These are phyloP conservation scores for Knoxdaviesia proteae DNA, from an alignment of 2,329 filamentous ascomycete species.

Conservation along the genomic window DNA sequence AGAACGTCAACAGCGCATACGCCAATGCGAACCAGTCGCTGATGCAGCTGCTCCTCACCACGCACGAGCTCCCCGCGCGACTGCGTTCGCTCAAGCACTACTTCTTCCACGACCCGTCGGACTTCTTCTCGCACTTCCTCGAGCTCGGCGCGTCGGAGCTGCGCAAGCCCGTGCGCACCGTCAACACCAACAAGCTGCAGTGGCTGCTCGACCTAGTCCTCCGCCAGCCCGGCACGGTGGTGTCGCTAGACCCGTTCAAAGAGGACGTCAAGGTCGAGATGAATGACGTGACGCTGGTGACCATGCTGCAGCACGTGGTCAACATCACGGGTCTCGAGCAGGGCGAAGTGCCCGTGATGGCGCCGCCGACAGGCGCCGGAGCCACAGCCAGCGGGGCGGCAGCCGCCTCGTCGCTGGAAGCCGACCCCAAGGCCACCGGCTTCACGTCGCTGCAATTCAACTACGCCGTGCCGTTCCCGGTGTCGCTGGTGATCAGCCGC, in stretches of 20 bases:
- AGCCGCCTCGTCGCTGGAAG: constrained; percentile 28
- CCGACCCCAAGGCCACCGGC: constrained; percentile 70
- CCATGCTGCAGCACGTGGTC: constrained; percentile 87
- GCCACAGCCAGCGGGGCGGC: too few species aligned
- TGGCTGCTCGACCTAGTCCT: constrained; percentile 88
- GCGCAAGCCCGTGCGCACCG: constrained; percentile 67
- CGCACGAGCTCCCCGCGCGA: constrained; percentile 72
- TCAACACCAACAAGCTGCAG: constrained; percentile 86
- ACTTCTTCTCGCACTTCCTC: constrained; percentile 96
- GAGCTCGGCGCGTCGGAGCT: constrained; percentile 80
- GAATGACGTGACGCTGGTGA: constrained; percentile 84
- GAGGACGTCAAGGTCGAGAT: constrained; percentile 96
- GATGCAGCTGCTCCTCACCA: constrained; percentile 75
- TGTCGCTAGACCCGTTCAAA: constrained; percentile 89
- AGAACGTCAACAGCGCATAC: constrained; percentile 91
- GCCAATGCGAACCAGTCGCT: constrained; percentile 88
- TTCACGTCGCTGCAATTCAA: constrained; percentile 89
- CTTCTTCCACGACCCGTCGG: constrained; percentile 93
- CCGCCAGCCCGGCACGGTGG: constrained; percentile 86
- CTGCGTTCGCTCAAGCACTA: constrained; percentile 91
- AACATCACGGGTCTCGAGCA: constrained; percentile 92
- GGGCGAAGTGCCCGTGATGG: constrained; percentile 54
- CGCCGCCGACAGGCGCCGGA: constrained; percentile 19
- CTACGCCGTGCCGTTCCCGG: constrained; percentile 82
- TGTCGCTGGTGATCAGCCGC: constrained; percentile 84